Conservation (phyloP, 257 asterid genomes). For the Solanum clarkiae region DNA sequence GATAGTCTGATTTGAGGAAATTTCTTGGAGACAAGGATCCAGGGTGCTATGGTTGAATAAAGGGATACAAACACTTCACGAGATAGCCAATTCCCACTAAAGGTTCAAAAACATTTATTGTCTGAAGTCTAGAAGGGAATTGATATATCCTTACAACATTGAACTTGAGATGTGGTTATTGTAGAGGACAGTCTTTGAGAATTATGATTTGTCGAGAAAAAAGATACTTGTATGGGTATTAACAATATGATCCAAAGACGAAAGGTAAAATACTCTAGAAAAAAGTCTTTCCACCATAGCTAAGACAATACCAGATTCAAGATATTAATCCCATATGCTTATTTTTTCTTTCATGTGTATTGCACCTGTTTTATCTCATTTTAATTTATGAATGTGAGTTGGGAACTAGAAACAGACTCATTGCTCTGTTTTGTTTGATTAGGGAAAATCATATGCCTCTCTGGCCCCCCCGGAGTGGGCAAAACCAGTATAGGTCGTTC, state of each 20-base stretch:
- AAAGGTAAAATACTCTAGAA: not conserved
- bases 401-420: not conserved
- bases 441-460: slow-evolving; percentile 95
- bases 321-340: not conserved
- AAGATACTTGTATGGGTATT: not conserved
- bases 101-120: not conserved
- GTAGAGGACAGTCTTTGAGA: not conserved
- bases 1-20: not conserved
- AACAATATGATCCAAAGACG: not conserved
- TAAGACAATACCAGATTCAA: not conserved
- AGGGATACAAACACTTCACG: not conserved
- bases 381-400: not conserved
- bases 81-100: not conserved
- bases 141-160: not conserved
- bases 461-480: slow-evolving; percentile 99
- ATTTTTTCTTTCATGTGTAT: not conserved
- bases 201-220: not conserved
- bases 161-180: not conserved
- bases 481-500: slow-evolving; percentile 98
- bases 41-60: not conserved
- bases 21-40: not conserved
- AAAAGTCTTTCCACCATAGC: not conserved
- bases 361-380: not conserved
- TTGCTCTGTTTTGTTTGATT: slow-evolving; percentile 9
- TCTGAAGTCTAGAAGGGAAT: not conserved